Base-by-base conservation (phyloP, 2,329 filamentous ascomycete species). In the Dothideomycetes sp. region DNA sequence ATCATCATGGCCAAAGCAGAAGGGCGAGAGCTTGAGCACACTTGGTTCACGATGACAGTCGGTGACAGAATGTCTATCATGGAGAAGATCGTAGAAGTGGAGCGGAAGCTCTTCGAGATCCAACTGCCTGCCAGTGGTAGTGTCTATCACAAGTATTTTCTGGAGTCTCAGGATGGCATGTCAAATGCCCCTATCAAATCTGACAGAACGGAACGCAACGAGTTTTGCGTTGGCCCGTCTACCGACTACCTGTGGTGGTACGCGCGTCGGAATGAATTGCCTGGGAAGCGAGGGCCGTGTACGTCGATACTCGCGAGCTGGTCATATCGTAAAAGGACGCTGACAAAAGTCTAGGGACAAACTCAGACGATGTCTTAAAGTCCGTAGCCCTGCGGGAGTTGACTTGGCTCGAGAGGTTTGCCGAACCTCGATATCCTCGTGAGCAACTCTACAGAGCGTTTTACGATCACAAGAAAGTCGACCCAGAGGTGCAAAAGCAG, bases 171-270 rank as follows among this genome's bases (percentile, higher is more conserved):
- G 32, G 8, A 23, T 11, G 20, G 30, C 10, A 44, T 41, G 20
- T 43, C 23, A 35, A 49, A 3, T 5, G 49, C 39, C 20, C 33
- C 29, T 33, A 22, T 29, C 15, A 36, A 13, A 18, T 33, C 23
- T 35, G 11, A 15, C 20, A 23, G 23, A 1, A 23, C 44, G 24
- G 44, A 15, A 22, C 30, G 22, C 6, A 13, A 13, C 15, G 3
- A 31, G 33, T 56, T 60, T 40, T 60, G 56, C 41, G 40, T 63
- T 44, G 58, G 59, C 15, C 59, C 59, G 19, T 53, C 58, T 33
- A 53, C 50, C 25, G 56, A 49, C 22, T 45, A 57, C 11, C 33
- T 38, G 31, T 29, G 55, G 17, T 61, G 57, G 58, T 49, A 55
- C 44, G 55, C 49, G 12, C 55, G 47, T 40, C 45, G 59, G 41